Evolutionary conservation across 2,329 filamentous ascomycete species (phyloP), one percentile per base, ranked within the genome.

Genomic region (Trichoderma brevicompactum): DNA sequence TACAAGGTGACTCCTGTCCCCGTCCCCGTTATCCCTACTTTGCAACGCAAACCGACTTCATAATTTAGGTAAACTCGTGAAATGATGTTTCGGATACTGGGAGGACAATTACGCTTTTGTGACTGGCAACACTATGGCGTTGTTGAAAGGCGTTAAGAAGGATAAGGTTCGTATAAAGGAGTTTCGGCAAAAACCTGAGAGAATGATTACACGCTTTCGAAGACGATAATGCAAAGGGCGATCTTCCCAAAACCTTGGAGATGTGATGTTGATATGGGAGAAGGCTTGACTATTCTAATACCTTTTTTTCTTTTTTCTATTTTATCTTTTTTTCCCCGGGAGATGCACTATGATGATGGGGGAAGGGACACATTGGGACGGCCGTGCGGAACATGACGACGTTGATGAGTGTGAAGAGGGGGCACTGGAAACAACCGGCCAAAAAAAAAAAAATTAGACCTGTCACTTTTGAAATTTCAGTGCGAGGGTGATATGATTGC

Each of bases 1-100:
- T 72, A 77, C 41, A 81, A 79, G 69, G 79, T 81, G 40, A 81
- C 79, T 19, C 79, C 79, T 7, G 79, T 81, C 8, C 79, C 79
- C 5, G 74, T 81, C 28, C 79, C 79, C 4, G 74, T 77, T 15
- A 79, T 80, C 53, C 79, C 79, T 7, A 73, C 76, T n/a, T 74
- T 74, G 52, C 73, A 72, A 66, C 75, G 65, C 50, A 65, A 65
- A 38, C 63, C 65, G 32, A 54, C 65, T 53, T 65, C 53, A 66
- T 65, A 58, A 62, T 48, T 40, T 38, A 19, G 40, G 17, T 63
- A n/a, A 53, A 17, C 28, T 46, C 40, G 54, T 36, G 49, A 53
- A 53, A 46, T 53, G 59, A 54, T 36, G 48, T 46, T 49, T 46
- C 49, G 59, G 49, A n/a, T 36, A 44, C 38, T 19, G 40, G 8